phyloP scores from a whole-genome alignment of 139 green algal species.

The Mychonastes homosphaera region DNA sequence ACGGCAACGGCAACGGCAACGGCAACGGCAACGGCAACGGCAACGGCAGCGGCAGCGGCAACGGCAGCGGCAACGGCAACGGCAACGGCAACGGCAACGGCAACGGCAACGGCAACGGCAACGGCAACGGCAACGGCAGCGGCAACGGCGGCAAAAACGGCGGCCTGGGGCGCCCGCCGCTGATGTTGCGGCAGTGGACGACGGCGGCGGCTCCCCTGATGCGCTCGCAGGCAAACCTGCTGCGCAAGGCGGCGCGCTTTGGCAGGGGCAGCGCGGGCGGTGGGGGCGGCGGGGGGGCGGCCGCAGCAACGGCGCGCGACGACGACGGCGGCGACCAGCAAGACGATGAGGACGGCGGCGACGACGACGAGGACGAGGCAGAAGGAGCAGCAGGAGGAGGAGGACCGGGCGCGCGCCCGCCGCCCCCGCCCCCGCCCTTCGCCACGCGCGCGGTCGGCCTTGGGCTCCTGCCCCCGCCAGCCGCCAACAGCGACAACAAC shows the following conservation, averaged over 20 bases:
- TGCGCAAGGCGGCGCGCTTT: conserved; percentile 2
- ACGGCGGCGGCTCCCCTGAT: conserved; percentile 9
- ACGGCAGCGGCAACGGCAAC: neutral
- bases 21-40: conserved; percentile 1
- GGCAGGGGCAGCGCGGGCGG: conserved; percentile 8
- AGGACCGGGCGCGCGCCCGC: too few relatives aligned
- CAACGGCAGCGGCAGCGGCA: neutral
- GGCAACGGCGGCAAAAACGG: too few relatives aligned
- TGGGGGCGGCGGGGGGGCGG: conserved; percentile 5
- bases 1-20: neutral
- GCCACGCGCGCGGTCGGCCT: too few relatives aligned
- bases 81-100: neutral
- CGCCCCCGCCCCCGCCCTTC: too few relatives aligned
- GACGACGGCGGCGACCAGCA: too few relatives aligned
- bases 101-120: neutral
- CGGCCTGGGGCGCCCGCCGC: too few relatives aligned
- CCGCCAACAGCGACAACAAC: too few relatives aligned
- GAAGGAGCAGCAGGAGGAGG: too few relatives aligned
- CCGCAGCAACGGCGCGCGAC: too few relatives aligned
- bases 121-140: conserved; percentile 3
- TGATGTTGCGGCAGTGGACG: conserved; percentile 2
- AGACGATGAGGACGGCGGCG: too few relatives aligned
- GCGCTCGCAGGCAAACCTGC: conserved; percentile 12
- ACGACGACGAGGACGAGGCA: too few relatives aligned
- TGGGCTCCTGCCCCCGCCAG: too few relatives aligned